A percentile compares a stretch with the other conserved stretches of the same genome.
Conservation (phyloP, 163 green algal genomes). For the Volvox carteri region DNA sequence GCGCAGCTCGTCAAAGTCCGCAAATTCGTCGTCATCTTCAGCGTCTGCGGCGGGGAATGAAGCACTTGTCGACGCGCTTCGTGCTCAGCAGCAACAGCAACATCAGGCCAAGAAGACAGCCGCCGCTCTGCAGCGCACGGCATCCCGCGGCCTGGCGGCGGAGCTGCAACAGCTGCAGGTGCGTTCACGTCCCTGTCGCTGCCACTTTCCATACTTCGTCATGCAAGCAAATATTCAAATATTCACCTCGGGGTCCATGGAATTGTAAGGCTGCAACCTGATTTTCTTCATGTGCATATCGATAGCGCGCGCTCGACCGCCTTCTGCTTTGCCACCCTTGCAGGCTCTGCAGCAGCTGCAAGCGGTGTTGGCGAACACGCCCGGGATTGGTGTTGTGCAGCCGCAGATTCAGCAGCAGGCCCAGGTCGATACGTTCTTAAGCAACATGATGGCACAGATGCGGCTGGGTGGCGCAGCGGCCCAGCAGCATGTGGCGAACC, state of each 20-base stretch:
- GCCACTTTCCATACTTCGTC: no score
- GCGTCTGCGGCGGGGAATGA: background rate
- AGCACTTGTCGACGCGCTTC: conserved; percentile 22
- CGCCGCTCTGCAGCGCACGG: conserved; percentile 24
- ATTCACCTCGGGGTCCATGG: no score
- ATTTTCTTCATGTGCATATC: no score
- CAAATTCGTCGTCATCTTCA: background rate
- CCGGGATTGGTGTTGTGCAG: background rate
- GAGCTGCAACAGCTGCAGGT: conserved; percentile 54
- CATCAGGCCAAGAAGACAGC: conserved; percentile 42
- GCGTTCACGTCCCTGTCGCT: no score
- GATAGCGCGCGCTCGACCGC: no score
- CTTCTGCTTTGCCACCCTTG: background rate
- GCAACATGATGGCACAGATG: conserved; percentile 30
- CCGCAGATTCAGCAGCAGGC: conserved; percentile 14
- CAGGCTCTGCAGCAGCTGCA: conserved; percentile 52
- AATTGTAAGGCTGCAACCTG: no score
- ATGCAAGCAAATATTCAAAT: no score
- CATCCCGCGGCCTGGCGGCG: conserved; percentile 34
- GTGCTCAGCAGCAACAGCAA: conserved; percentile 44
- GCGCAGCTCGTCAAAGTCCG: background rate
- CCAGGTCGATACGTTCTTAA: background rate
- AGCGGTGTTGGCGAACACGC: conserved; percentile 27
- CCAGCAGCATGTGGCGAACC: background rate
- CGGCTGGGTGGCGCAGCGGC: background rate